Evolutionary conservation across 805 yeast genomes (phyloP), one percentile per base, ranked within the genome.

Genomic region (Saccharomycodes ludwigii): DNA sequence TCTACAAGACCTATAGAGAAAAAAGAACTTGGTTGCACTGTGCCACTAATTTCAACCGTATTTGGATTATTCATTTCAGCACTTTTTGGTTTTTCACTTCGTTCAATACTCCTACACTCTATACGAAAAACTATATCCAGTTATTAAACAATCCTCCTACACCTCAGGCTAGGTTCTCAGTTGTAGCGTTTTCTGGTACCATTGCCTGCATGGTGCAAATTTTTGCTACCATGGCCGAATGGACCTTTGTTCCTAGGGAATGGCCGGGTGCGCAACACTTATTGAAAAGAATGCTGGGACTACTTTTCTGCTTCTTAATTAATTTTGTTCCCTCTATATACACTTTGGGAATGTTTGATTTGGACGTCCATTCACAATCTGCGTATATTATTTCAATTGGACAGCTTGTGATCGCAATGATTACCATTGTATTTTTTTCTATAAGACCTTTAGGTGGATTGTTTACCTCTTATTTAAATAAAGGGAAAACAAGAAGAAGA

Each of bases 11-110:
- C 1, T 84, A 74, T 49, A 66, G 59, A 34, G 94, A 82, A 50
- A 62, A 65, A 25, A 66, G 94, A 53, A 68, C 77, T 10, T 82
- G 94, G 94, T 57, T 71, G 36, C 94, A 82, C 54, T 66, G 72
- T 21, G 42, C 78, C 17, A 66, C 76, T 16, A 80, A 82, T 49
- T 82, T 82, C 54, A 78, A 76, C 51, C 59, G 94, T 35, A 71
- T 79, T 32, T 79, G 88, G 86, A 73, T 78, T 33, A 68, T 81
- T 30, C 94, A 82, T 47, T 59, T 74, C 24, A 63, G 82, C 1
- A 59, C 73, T 21, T 82, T 78, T 50, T 82, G 94, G 94, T 70
- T 73, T 35, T 82, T 73, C 47, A 77, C 85, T 0, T 50, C 76
- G 27, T 68, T 67, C 48, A 79, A 82, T 48, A 61, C 85, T 0